Evolutionary conservation across 805 yeast species (phyloP), one percentile per base, ranked within the genome.

Genomic region (Isabelozyma pseudorhagii): DNA sequence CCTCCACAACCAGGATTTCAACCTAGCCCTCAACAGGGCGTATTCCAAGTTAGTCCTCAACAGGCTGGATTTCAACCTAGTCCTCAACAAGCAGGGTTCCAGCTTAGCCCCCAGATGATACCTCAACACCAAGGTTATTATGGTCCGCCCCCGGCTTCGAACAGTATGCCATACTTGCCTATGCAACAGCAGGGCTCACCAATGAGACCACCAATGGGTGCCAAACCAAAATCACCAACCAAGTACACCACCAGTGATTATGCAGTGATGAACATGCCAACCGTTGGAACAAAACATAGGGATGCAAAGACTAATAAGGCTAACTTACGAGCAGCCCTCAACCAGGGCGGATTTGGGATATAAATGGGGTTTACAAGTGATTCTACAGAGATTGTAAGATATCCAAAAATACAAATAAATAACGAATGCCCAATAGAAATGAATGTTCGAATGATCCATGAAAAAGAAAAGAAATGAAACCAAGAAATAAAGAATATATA

Each of bases 301-400:
- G 81, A 72, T 58, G 63, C 68, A 46, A 68, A 62, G 21, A 65
- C 72, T 36, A 80, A 80, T 56, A 82, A 84, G 57, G 84, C 81
- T 40, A 74, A 77, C 47, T 72, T 87, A 42, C 75, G 90, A 56
- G 78, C 82, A 46, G 88, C 89, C 1, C 75, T 87, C 45, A 79
- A 80, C 58, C 82, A 80, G 49, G 87, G 87, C 29, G 77, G 77
- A 48, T 87, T 85, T 68, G 93, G 93, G 43, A 84, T 87, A 38
- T 85, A 67, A 46, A 41, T 38, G 13, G 13, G 14, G 10, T 38
- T 38, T 21, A 21, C 3, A 21, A 2, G 3, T 21, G 25, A 21
- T 21, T 21, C 25, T 21, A 21, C 25, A 21, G 25, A 21, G 25
- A 6, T 21, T 21, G 6, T 21, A 21, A 21, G 25, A 21, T 21